Evolutionary conservation across 768 basidiomycete species (phyloP).

Genomic region (Mrakia gelida): DNA sequence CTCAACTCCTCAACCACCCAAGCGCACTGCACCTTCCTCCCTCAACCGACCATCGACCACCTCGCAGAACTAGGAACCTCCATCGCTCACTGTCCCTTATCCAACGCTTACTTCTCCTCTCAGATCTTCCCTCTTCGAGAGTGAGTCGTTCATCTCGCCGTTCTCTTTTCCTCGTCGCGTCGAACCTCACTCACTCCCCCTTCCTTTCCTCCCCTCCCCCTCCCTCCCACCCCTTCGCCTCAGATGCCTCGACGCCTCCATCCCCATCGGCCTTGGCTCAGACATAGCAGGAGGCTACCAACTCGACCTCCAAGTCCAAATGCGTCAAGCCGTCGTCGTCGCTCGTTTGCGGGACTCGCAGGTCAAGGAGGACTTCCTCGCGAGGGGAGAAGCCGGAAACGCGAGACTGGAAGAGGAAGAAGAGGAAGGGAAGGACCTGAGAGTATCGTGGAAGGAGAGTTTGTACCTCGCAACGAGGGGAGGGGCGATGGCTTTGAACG

Average conservation of each 20-base stretch:
- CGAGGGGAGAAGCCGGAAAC: slow-evolving; percentile 15
- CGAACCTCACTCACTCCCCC: background rate
- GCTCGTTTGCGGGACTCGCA: slow-evolving; percentile 65
- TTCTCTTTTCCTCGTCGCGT: background rate
- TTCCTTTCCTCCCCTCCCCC: slow-evolving; percentile 17
- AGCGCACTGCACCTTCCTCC: slow-evolving; percentile 83
- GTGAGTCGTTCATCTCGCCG: background rate
- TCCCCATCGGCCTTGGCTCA: slow-evolving; percentile 74
- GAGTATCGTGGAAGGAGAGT: slow-evolving; percentile 74
- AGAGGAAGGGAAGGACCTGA: slow-evolving; percentile 40
- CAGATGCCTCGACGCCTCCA: slow-evolving; percentile 55
- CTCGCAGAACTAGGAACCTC: slow-evolving; percentile 56
- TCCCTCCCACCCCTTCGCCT: background rate
- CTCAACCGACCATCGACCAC: slow-evolving; percentile 51
- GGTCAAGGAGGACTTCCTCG: slow-evolving; percentile 40
- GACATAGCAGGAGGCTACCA: slow-evolving; percentile 85
- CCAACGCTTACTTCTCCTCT: slow-evolving; percentile 77
- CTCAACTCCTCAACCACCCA: slow-evolving; percentile 66
- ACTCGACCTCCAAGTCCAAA: slow-evolving; percentile 67
- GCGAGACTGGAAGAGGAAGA: background rate
- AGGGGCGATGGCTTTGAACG: slow-evolving; percentile 64
- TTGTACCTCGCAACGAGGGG: slow-evolving; percentile 77
- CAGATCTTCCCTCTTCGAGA: slow-evolving; percentile 38
- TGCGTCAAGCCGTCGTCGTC: slow-evolving; percentile 71
- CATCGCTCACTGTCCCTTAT: slow-evolving; percentile 82